phyloP scores from a whole-genome alignment of 1,284 basidiomycete genomes.

The Somion occarium region DNA sequence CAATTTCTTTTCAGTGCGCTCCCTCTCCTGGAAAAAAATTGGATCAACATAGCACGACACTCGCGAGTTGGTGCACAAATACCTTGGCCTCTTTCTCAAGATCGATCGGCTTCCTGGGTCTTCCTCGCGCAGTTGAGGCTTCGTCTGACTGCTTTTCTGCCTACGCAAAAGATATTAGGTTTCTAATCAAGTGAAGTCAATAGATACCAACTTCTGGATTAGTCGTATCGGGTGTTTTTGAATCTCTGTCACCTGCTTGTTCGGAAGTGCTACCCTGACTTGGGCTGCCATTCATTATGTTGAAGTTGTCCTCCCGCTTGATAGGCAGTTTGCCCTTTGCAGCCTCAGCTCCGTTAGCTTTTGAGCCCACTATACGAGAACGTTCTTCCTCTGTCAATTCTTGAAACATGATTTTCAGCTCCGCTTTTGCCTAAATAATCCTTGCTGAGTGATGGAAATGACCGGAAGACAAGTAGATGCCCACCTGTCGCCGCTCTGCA shows the following conservation, averaged over 20 bases:
- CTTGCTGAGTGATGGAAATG: slow-evolving; percentile 6
- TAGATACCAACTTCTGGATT: neutral
- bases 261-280: neutral
- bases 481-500: slow-evolving; percentile 63
- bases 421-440: slow-evolving; percentile 51
- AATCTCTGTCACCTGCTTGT: neutral
- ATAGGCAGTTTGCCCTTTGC: neutral
- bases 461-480: slow-evolving; percentile 19
- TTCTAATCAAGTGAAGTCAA: too few relatives aligned
- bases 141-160: too few relatives aligned
- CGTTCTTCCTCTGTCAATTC: slow-evolving; percentile 51
- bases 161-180: too few relatives aligned
- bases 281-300: too few relatives aligned
- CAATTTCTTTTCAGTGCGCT: slow-evolving; percentile 57
- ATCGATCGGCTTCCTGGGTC: slow-evolving; percentile 49
- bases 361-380: slow-evolving; percentile 34
- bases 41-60: neutral
- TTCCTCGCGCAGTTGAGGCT: slow-evolving; percentile 24
- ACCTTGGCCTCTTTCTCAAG: slow-evolving; percentile 63
- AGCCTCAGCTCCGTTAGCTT: neutral
- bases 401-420: slow-evolving; percentile 49
- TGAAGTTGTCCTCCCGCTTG: neutral
- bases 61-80: neutral
- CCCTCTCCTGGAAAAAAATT: slow-evolving; percentile 48
- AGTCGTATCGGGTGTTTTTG: neutral